Conservation (phyloP, 805 yeast genomes). For the Saccharomycodes ludwigii region DNA sequence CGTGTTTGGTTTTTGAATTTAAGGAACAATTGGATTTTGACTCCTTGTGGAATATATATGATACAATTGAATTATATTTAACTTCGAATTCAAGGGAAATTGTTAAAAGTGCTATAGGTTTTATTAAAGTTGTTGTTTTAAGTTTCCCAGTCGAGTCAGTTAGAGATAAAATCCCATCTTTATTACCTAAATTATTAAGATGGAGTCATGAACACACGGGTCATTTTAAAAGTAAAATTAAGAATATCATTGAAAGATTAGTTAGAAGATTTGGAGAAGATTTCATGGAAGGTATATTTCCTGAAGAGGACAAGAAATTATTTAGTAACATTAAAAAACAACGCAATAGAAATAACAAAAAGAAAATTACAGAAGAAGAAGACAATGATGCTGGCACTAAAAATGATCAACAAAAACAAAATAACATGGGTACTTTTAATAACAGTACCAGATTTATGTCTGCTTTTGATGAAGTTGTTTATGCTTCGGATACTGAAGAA, state of each 20-base stretch:
- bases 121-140: conserved; percentile 78
- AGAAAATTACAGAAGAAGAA: conserved; percentile 33
- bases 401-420: no score
- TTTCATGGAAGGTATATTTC: conserved; percentile 68
- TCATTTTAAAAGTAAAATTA: conserved; percentile 84
- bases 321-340: conserved; percentile 77
- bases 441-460: conserved; percentile 51
- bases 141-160: conserved; percentile 72
- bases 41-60: conserved; percentile 58
- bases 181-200: conserved; percentile 62
- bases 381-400: conserved; percentile 12
- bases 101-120: conserved; percentile 88
- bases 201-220: conserved; percentile 97
- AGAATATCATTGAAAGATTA: conserved; percentile 84
- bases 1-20: conserved; percentile 81
- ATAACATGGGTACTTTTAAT: conserved; percentile 14
- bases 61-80: conserved; percentile 80
- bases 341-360: conserved; percentile 73
- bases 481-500: conserved; percentile 63
- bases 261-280: conserved; percentile 87
- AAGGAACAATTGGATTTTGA: conserved; percentile 49
- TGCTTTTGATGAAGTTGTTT: conserved; percentile 86
- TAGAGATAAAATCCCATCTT: conserved; percentile 47
- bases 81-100: conserved; percentile 88
- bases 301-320: conserved; percentile 79